These are phyloP conservation scores for Schoenoplectus triqueter DNA, from an alignment of 202 grass and related monocot genomes.

Conservation along the genomic window DNA sequence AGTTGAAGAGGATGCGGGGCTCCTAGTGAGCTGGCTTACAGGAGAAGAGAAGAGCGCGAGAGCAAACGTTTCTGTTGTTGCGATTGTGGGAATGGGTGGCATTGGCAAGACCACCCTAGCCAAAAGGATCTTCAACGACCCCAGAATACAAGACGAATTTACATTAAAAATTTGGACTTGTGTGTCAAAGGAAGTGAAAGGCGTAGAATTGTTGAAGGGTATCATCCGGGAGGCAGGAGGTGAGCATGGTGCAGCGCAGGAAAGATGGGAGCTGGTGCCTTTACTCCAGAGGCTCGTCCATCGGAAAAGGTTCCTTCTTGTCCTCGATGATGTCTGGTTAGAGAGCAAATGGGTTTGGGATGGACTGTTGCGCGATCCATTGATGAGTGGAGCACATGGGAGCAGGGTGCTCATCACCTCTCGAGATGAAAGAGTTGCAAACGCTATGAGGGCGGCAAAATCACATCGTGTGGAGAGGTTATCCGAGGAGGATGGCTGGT, in stretches of 20 bases:
- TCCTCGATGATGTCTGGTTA: not conserved
- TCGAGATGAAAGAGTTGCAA: not conserved
- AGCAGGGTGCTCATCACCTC: not conserved
- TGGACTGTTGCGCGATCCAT: not conserved
- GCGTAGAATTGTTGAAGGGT: slow-evolving; percentile 29
- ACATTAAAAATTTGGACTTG: not conserved
- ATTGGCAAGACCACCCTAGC: slow-evolving; percentile 48
- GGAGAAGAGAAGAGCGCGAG: not conserved
- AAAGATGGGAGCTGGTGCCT: not conserved
- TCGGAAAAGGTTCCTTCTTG: too few species aligned
- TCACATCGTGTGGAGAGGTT: not conserved
- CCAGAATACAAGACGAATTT: not conserved
- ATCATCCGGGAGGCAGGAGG: slow-evolving; percentile 3
- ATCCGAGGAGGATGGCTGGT: not conserved
- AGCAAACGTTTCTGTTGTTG: not conserved
- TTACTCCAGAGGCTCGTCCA: not conserved
- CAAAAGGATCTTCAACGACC: slow-evolving; percentile 22
- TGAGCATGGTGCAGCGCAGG: not conserved
- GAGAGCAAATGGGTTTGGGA: not conserved
- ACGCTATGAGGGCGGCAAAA: not conserved
- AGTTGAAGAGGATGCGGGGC: slow-evolving; percentile 15
- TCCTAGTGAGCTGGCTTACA: slow-evolving; percentile 4
- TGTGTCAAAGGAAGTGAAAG: not conserved
- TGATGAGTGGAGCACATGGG: not conserved
- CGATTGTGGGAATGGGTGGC: slow-evolving; percentile 31